Evolutionary conservation across 352 stramenopile genomes (phyloP).

Genomic region (Phytophthora kernoviae): DNA sequence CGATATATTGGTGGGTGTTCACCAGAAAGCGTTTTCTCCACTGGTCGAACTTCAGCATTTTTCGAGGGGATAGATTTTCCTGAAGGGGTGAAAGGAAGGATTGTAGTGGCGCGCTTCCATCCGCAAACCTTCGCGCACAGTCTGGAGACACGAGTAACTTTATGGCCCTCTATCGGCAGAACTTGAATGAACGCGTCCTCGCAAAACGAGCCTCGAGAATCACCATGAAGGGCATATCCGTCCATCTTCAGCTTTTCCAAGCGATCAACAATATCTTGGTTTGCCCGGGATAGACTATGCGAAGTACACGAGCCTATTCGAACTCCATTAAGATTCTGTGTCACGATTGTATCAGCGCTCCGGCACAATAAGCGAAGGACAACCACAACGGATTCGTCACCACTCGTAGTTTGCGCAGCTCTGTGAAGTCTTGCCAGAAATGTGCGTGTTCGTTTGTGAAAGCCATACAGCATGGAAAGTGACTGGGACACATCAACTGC

Average conservation of each 20-base stretch:
- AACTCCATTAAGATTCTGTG: conserved; percentile 12
- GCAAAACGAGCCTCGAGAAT: background rate
- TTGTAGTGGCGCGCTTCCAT: background rate
- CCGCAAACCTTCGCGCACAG: background rate
- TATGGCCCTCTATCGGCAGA: too few relatives aligned
- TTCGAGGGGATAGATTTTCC: background rate
- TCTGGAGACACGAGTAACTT: too few relatives aligned
- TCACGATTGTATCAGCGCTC: conserved; percentile 2
- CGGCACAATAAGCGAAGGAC: conserved; percentile 11
- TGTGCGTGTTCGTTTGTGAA: conserved; percentile 13
- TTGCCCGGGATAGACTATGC: background rate
- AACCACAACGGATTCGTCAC: conserved; percentile 4
- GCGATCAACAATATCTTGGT: background rate
- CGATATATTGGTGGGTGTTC: conserved; percentile 6
- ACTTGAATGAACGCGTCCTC: too few relatives aligned
- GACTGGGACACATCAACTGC: conserved; percentile 17
- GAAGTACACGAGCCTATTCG: conserved; percentile 11
- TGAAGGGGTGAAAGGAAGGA: background rate
- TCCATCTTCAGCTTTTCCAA: background rate
- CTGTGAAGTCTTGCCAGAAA: conserved; percentile 3
- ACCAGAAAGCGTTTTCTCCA: background rate
- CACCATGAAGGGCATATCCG: background rate
- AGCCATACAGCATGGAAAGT: conserved; percentile 1
- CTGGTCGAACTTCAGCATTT: background rate
- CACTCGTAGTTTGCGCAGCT: conserved; percentile 1